Conservation (phyloP, 176 grass and related monocot species). For the Eragrostis curvula region DNA sequence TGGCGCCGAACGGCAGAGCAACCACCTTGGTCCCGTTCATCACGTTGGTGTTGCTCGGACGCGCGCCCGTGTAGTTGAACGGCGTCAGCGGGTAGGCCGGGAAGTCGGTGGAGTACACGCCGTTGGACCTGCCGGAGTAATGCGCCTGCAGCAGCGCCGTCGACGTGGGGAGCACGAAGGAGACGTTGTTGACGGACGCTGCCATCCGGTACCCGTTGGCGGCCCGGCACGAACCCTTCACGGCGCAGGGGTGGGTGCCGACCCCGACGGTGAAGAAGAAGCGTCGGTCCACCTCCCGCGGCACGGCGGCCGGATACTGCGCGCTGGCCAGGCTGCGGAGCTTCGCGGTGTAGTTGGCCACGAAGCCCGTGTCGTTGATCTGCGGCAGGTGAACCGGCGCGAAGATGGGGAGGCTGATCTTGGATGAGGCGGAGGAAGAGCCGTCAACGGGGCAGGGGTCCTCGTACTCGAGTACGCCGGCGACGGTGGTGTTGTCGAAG, state of each 20-base stretch:
- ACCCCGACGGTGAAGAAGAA: constrained; percentile 89
- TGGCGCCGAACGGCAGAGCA: constrained; percentile 56
- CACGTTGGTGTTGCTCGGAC: constrained; percentile 77
- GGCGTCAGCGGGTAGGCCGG: constrained; percentile 39
- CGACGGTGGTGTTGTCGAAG: constrained; percentile 84
- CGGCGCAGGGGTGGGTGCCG: constrained; percentile 69
- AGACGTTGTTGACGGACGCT: constrained; percentile 75
- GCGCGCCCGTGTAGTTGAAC: constrained; percentile 85
- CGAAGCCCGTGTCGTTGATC: constrained; percentile 70
- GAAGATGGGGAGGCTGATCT: constrained; percentile 41
- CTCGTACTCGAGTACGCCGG: constrained; percentile 80
- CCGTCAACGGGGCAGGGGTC: constrained; percentile 15
- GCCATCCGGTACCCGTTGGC: constrained; percentile 70
- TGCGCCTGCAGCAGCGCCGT: constrained; percentile 70
- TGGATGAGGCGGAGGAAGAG: background rate
- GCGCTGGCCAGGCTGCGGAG: constrained; percentile 70
- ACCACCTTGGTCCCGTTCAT: constrained; percentile 65
- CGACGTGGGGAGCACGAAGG: constrained; percentile 64
- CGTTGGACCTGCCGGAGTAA: constrained; percentile 44
- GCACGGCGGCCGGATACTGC: constrained; percentile 63
- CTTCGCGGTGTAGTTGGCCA: constrained; percentile 57
- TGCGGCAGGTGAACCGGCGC: constrained; percentile 46
- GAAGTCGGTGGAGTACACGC: constrained; percentile 62
- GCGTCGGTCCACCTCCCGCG: constrained; percentile 48
- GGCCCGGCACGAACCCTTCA: constrained; percentile 69